phyloP scores from a whole-genome alignment of 2,329 filamentous ascomycete genomes.

The Diaporthe batatas region DNA sequence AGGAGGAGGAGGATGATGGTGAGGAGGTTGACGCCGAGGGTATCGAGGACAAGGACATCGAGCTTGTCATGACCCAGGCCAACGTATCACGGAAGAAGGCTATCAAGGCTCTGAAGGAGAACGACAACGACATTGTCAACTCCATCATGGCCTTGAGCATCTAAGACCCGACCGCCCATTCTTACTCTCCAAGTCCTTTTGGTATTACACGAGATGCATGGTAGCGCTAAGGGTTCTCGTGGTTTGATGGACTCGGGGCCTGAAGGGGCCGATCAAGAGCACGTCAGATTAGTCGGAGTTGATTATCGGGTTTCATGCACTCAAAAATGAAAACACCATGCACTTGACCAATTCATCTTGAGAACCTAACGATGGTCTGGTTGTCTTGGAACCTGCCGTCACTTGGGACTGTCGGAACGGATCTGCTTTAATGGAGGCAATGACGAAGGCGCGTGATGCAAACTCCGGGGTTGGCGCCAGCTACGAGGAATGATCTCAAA shows the following conservation, averaged over 20 bases:
- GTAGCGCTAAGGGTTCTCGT: conserved; percentile 24
- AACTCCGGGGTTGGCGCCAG: conserved; percentile 77
- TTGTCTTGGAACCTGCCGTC: background rate
- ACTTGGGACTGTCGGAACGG: conserved; percentile 59
- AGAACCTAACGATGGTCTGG: background rate
- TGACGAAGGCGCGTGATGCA: conserved; percentile 92
- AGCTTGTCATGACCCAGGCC: conserved; percentile 98
- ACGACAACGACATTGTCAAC: conserved; percentile 99
- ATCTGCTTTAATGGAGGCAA: conserved; percentile 89
- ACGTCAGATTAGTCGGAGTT: conserved; percentile 35
- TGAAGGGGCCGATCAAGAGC: conserved; percentile 26
- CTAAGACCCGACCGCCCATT: conserved; percentile 56
- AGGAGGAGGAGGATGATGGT: conserved; percentile 89
- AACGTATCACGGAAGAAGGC: conserved; percentile 98
- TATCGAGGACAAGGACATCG: conserved; percentile 98
- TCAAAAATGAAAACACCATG: conserved; percentile 40
- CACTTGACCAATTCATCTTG: conserved; percentile 29
- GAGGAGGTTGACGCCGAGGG: conserved; percentile 96
- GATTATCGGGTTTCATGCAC: conserved; percentile 32
- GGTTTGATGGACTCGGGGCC: conserved; percentile 37
- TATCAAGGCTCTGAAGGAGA: conserved; percentile 98
- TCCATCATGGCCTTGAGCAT: conserved; percentile 99
- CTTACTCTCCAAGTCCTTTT: conserved; percentile 5
- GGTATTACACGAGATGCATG: conserved; percentile 21
- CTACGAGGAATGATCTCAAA: background rate